These are phyloP conservation scores for Aspergillus ellipticus DNA, from an alignment of 495 filamentous ascomycete species.

Conservation along the genomic window DNA sequence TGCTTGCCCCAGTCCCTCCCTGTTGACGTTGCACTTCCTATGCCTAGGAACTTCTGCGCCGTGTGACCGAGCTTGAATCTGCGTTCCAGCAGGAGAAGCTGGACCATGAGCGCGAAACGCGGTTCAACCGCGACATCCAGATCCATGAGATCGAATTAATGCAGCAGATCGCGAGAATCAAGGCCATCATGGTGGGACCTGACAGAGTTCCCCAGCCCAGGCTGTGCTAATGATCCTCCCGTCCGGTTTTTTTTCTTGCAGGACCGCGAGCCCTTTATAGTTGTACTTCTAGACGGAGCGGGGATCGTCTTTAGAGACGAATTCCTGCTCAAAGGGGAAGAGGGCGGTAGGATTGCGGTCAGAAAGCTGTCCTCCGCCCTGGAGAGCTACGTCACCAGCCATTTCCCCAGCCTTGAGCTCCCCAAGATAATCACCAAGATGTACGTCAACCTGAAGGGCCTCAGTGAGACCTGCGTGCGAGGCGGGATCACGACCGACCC, in stretches of 20 bases:
- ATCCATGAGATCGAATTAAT: conserved; percentile 51
- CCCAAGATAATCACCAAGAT: conserved; percentile 65
- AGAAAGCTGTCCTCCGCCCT: conserved; percentile 55
- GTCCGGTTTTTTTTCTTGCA: conserved; percentile 36
- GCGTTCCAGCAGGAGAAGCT: conserved; percentile 47
- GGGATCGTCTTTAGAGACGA: conserved; percentile 71
- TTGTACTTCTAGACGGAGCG: conserved; percentile 75
- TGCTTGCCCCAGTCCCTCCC: not conserved
- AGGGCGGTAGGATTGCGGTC: conserved; percentile 71
- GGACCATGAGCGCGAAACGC: conserved; percentile 52
- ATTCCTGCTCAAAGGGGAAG: conserved; percentile 58
- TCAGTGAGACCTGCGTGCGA: conserved; percentile 56
- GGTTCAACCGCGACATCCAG: conserved; percentile 53
- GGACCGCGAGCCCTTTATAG: conserved; percentile 72
- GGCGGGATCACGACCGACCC: conserved; percentile 54
- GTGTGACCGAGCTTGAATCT: conserved; percentile 43
- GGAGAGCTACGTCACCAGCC: conserved; percentile 41
- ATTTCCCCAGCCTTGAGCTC: conserved; percentile 41
- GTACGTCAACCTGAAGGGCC: conserved; percentile 64
- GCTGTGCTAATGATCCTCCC: conserved; percentile 22
- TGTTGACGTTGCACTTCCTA: conserved; percentile 6
- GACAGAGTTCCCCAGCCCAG: not conserved
- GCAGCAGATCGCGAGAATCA: conserved; percentile 47
- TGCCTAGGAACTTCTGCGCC: conserved; percentile 46
- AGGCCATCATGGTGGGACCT: conserved; percentile 44